Conservation (phyloP, 352 stramenopile genomes). For the Lagenidium sp. region DNA sequence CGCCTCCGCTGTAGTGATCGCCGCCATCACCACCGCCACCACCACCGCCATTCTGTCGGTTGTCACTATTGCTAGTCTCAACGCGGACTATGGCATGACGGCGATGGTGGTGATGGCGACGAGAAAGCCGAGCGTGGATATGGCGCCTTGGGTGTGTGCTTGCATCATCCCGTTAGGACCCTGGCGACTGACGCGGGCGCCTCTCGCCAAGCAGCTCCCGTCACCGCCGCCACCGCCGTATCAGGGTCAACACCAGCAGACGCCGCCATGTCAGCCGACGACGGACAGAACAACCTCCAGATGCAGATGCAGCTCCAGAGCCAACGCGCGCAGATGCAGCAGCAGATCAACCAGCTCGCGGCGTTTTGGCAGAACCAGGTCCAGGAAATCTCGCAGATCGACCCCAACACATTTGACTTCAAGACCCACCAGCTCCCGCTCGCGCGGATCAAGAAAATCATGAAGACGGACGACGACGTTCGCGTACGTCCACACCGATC, state of each 20-base stretch:
- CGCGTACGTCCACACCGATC: conserved; percentile 22
- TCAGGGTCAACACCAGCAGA: neutral
- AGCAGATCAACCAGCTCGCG: conserved; percentile 78
- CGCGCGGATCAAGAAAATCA: conserved; percentile 94
- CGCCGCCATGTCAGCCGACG: conserved; percentile 41
- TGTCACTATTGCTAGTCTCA: no score
- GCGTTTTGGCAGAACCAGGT: conserved; percentile 87
- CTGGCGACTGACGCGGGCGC: no score
- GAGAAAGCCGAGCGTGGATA: no score
- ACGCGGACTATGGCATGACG: no score
- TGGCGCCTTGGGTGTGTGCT: no score
- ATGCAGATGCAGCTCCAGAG: conserved; percentile 85
- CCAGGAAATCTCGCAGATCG: conserved; percentile 83
- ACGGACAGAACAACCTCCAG: conserved; percentile 56
- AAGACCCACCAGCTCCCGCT: conserved; percentile 88
- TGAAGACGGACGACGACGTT: conserved; percentile 93
- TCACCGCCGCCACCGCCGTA: neutral
- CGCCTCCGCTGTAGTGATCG: no score
- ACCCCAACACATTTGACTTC: conserved; percentile 80
- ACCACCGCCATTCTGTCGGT: no score
- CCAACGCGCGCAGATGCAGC: conserved; percentile 83
- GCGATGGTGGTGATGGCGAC: no score
- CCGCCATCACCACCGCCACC: no score
- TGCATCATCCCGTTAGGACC: no score
- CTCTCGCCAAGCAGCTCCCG: neutral